A percentile compares a stretch with the other conserved stretches of the same genome.
Evolutionary conservation across 768 basidiomycete genomes (phyloP).

Genomic region (Tulasnella sp.): DNA sequence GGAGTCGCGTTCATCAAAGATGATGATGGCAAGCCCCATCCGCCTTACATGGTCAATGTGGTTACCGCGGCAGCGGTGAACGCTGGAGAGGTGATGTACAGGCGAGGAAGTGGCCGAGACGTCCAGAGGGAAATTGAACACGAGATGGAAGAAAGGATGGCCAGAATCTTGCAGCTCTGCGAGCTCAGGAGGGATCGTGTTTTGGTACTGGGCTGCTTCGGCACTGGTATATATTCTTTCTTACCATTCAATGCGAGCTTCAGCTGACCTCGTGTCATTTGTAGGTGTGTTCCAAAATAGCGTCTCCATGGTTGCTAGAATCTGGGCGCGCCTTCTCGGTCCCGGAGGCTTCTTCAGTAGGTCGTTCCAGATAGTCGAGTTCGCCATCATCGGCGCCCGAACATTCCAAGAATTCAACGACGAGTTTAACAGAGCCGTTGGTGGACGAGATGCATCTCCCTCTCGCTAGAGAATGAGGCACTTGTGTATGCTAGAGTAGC

Average conservation of each 20-base stretch:
- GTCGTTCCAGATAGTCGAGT: conserved; percentile 51
- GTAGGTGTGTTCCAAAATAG: conserved; percentile 53
- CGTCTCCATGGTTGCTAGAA: conserved; percentile 42
- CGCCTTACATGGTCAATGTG: conserved; percentile 51
- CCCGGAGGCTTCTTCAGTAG: conserved; percentile 36
- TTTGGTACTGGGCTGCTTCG: conserved; percentile 62
- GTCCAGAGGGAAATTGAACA: conserved; percentile 34
- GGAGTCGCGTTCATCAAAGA: conserved; percentile 48
- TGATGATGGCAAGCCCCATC: conserved; percentile 44
- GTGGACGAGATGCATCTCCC: background rate
- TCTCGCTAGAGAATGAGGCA: background rate
- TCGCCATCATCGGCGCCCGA: conserved; percentile 47
- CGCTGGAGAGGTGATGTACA: conserved; percentile 36
- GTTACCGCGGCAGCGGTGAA: conserved; percentile 67
- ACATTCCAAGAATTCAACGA: conserved; percentile 36
- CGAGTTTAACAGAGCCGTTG: conserved; percentile 23
- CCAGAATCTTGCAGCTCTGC: conserved; percentile 50
- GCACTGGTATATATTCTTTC: conserved; percentile 33
- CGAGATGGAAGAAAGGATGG: conserved; percentile 62
- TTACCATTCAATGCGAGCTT: background rate
- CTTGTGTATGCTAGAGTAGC: background rate
- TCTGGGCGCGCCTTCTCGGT: conserved; percentile 52
- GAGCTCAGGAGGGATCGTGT: conserved; percentile 48
- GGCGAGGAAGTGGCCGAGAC: conserved; percentile 18
- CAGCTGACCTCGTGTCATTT: background rate